phyloP scores from a whole-genome alignment of 2,329 filamentous ascomycete genomes.

The Calonectria henricotiae region DNA sequence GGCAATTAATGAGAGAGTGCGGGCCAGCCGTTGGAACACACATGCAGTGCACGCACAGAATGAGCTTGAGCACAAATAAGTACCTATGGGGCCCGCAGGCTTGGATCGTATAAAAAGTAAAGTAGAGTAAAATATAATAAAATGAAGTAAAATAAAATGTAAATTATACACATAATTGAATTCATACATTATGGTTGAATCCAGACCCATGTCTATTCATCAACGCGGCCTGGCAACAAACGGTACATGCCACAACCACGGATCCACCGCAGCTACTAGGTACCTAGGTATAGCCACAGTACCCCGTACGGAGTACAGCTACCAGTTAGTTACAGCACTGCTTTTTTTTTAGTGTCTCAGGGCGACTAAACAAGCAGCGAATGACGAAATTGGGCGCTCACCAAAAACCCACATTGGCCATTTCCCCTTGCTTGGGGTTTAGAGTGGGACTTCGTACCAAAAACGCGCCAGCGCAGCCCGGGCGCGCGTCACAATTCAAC shows the following conservation, averaged over 20 bases:
- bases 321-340: not conserved
- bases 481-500: conserved; percentile 33
- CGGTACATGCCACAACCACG: conserved; percentile 10
- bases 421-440: conserved; percentile 23
- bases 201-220: no score
- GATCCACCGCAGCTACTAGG: conserved; percentile 5
- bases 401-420: not conserved
- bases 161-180: no score
- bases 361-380: conserved; percentile 21
- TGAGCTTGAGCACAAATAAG: no score
- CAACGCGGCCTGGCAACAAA: no score
- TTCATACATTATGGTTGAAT: not conserved
- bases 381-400: conserved; percentile 9
- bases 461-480: conserved; percentile 32
- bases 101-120: no score
- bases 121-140: no score
- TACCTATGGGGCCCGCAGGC: no score
- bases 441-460: conserved; percentile 27
- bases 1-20: not conserved
- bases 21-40: not conserved
- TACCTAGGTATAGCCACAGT: not conserved
- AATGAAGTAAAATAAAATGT: not conserved
- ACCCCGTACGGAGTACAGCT: no score
- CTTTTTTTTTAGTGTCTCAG: conserved; percentile 22
- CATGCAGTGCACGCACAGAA: not conserved